Conservation (phyloP, 257 asterid species). For the Salvia hispanica region DNA sequence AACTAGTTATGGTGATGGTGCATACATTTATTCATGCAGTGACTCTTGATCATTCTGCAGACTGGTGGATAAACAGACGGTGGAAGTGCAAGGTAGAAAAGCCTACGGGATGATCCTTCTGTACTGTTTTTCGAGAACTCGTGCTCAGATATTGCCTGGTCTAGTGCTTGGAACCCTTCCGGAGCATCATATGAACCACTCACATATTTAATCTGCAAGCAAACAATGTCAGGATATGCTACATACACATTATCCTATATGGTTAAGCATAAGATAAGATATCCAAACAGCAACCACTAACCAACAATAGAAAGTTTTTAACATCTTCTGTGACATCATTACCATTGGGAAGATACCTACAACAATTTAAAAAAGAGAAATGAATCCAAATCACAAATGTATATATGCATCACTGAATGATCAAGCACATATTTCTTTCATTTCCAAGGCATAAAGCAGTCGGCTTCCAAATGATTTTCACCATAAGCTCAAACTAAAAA, state of each 20-base stretch:
- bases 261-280: slow-evolving; percentile 7
- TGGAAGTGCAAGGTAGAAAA: slow-evolving; percentile 97
- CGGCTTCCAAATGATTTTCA: slow-evolving; percentile 6
- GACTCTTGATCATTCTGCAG: slow-evolving; percentile 84
- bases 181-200: slow-evolving; percentile 87
- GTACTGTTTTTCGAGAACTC: slow-evolving; percentile 65
- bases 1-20: slow-evolving; percentile 3
- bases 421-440: not conserved
- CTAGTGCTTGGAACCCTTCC: slow-evolving; percentile 82
- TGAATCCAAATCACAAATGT: slow-evolving; percentile 19
- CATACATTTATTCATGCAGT: slow-evolving; percentile 78
- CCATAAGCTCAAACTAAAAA: not conserved
- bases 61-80: slow-evolving; percentile 98
- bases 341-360: slow-evolving; percentile 74
- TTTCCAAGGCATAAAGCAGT: not conserved
- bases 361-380: slow-evolving; percentile 15
- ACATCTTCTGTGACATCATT: slow-evolving; percentile 54
- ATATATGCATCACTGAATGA: not conserved
- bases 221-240: not conserved
- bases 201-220: slow-evolving; percentile 81
- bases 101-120: slow-evolving; percentile 88
- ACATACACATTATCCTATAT: not conserved
- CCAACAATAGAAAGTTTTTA: slow-evolving; percentile 77
- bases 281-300: slow-evolving; percentile 41
- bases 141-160: slow-evolving; percentile 82